Conservation (phyloP, 345 rosid species). For the Anastatica hierochuntica region DNA sequence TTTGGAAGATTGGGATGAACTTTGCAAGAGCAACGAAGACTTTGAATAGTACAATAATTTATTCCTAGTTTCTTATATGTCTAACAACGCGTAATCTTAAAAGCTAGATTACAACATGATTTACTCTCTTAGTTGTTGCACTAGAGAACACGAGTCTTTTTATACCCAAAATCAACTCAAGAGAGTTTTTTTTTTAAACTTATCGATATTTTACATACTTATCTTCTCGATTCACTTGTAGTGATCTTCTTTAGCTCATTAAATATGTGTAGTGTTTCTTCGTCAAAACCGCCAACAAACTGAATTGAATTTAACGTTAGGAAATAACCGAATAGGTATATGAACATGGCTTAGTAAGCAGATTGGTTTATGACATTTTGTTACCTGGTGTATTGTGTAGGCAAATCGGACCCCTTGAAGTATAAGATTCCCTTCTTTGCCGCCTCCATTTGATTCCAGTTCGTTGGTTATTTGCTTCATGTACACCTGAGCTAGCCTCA, state of each 20-base stretch:
- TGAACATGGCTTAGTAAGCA: background rate
- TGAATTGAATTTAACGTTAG: constrained; percentile 25
- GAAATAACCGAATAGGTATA: background rate
- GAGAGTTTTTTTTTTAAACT: background rate
- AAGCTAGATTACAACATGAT: background rate
- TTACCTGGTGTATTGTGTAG: constrained; percentile 79
- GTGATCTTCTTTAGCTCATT: constrained; percentile 53
- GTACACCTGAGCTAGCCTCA: constrained; percentile 55
- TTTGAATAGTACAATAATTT: constrained; percentile 3
- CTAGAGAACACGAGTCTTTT: too few relatives aligned
- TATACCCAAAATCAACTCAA: too few relatives aligned
- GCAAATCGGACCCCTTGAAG: constrained; percentile 82
- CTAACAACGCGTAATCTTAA: background rate
- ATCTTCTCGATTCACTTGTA: constrained; percentile 12
- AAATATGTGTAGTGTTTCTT: constrained; percentile 45
- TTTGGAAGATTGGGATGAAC: too few relatives aligned
- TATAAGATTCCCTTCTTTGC: constrained; percentile 37
- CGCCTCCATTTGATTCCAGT: constrained; percentile 25
- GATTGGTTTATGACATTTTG: background rate
- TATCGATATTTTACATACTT: background rate
- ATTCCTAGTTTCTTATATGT: background rate
- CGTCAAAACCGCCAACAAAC: constrained; percentile 93
- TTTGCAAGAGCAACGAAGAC: too few relatives aligned
- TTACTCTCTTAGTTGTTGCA: too few relatives aligned
- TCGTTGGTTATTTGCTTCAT: constrained; percentile 59